A percentile compares a stretch with the other conserved stretches of the same genome.
phyloP scores from a whole-genome alignment of 164 flowering plant species.

The Buxus sempervirens region DNA sequence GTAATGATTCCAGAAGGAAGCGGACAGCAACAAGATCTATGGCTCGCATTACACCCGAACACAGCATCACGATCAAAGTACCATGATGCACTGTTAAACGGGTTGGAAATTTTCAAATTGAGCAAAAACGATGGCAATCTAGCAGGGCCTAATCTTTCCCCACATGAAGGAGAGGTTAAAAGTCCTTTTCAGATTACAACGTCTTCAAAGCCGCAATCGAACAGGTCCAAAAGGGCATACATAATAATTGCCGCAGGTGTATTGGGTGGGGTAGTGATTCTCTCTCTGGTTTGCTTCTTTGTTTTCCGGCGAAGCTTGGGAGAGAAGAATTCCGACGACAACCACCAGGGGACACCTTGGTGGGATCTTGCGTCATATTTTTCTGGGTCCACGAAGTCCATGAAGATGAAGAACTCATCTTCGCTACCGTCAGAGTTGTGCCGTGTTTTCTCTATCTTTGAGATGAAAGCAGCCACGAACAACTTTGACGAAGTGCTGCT shows the following conservation, averaged over 20 bases:
- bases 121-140: neutral
- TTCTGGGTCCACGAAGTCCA: too few species aligned
- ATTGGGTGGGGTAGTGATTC: neutral
- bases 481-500: too few species aligned
- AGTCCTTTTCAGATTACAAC: neutral
- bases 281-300: neutral
- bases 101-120: slow-evolving; percentile 24
- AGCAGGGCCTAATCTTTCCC: neutral
- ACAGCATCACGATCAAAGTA: neutral
- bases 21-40: slow-evolving; percentile 3
- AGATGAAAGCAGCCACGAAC: too few species aligned
- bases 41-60: slow-evolving; percentile 8
- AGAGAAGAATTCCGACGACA: neutral
- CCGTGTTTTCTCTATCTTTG: too few species aligned
- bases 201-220: neutral
- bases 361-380: too few species aligned
- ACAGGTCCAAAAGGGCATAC: neutral
- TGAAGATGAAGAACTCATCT: neutral
- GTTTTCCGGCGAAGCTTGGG: neutral
- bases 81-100: slow-evolving; percentile 14
- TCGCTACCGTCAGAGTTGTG: too few species aligned
- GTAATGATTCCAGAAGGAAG: slow-evolving; percentile 1
- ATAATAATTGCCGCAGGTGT: neutral
- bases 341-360: too few species aligned
- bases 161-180: neutral